These are phyloP conservation scores for Stygiomarasmius scandens DNA, from an alignment of 1,284 basidiomycete genomes.

Conservation along the genomic window DNA sequence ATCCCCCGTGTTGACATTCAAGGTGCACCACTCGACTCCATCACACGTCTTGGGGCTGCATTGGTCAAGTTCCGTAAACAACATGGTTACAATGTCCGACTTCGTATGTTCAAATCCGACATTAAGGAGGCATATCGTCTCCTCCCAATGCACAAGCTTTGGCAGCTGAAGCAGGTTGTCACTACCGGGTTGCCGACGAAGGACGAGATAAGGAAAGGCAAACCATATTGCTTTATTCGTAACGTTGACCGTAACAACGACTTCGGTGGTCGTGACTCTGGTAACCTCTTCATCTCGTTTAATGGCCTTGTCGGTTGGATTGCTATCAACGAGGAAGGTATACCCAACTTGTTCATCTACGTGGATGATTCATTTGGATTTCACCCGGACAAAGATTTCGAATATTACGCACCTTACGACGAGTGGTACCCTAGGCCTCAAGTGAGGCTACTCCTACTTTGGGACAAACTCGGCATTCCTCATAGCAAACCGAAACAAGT, in stretches of 20 bases:
- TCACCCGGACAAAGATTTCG: slow-evolving; percentile 15
- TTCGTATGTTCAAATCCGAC: slow-evolving; percentile 28
- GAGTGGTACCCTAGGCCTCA: slow-evolving; percentile 27
- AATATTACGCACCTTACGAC: slow-evolving; percentile 31
- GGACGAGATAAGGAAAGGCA: background rate
- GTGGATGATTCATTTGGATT: slow-evolving; percentile 31
- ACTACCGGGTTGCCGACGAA: slow-evolving; percentile 22
- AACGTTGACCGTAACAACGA: slow-evolving; percentile 18
- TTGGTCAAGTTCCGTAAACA: background rate
- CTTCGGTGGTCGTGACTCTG: slow-evolving; percentile 26
- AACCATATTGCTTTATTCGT: background rate
- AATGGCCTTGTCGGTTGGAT: slow-evolving; percentile 30
- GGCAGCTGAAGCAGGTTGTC: slow-evolving; percentile 47
- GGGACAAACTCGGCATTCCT: slow-evolving; percentile 34
- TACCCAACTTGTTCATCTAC: slow-evolving; percentile 23
- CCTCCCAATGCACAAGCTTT: slow-evolving; percentile 39
- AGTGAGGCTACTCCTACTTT: slow-evolving; percentile 26
- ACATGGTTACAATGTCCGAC: background rate
- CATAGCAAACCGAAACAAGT: slow-evolving; percentile 37
- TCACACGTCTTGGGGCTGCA: too few relatives aligned
- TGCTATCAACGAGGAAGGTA: slow-evolving; percentile 15
- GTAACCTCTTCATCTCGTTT: slow-evolving; percentile 24
- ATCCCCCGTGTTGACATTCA: slow-evolving; percentile 18
- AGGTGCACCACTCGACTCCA: too few relatives aligned
- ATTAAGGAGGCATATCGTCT: slow-evolving; percentile 35